Base-by-base conservation (phyloP, 192 early-diverging fungal genomes). In the Tieghemiomyces parasiticus region DNA sequence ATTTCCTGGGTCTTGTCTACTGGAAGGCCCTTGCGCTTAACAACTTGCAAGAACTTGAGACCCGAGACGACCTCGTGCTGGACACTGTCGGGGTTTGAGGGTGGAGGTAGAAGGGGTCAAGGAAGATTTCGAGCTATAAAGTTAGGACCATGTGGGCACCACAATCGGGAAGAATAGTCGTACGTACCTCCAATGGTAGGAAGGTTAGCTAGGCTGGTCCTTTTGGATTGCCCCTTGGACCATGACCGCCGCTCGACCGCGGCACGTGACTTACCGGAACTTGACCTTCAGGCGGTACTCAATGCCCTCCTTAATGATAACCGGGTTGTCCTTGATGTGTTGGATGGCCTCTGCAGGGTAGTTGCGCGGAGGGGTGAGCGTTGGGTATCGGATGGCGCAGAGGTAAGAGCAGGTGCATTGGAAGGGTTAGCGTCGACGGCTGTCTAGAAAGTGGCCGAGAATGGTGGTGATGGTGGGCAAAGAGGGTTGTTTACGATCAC, bases 251-350 rank as follows among this genome's bases (percentile, higher is more conserved):
- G n/a, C n/a, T n/a, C n/a, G n/a, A n/a, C n/a, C n/a, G n/a, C n/a
- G n/a, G n/a, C n/a, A n/a, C n/a, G n/a, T n/a, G 0, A 60, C 66
- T 60, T 71, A 84, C 82, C 73, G 85, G 79, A 99, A 99, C 58
- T 76, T 75, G 63, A 99, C 85, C 78, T 92, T 93, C 71, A 94
- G 79, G 50, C 86, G 75, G 78, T 95, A 96, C 59, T 90, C 87
- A 35, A 85, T 80, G 61, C 95, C 93, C 71, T 95, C 93, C 79
- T 99, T 99, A 78, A 99, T 96, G 19, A 80, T 80, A 65, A 99
- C 83, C 4, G 80, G 77, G 35, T 74, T 80, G 42, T 74, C 68
- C 66, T 86, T 86, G 65, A 93, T 77, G 44, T 73, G 65, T n/a
- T 76, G 73, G 52, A 89, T 76, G 53, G 75, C 82, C 51, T 65